phyloP scores from a whole-genome alignment of 2,329 filamentous ascomycete genomes.

The Ploettnerulaceae sp. region DNA sequence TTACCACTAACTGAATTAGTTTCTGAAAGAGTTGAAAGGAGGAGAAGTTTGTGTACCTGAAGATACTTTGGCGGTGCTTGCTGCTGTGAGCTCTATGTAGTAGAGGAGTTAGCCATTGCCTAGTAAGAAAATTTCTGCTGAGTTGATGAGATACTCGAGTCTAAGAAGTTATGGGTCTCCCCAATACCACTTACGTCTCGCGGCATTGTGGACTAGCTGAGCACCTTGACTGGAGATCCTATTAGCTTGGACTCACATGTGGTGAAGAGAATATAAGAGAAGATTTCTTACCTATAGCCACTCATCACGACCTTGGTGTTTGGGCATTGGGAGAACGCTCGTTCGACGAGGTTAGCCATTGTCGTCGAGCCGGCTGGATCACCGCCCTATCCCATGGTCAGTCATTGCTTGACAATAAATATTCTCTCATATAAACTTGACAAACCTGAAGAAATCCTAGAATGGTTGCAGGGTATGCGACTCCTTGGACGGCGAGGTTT shows the following conservation, averaged over 20 bases:
- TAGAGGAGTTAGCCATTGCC: too few relatives aligned
- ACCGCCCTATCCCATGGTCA: not conserved
- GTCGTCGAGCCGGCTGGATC: constrained; percentile 22
- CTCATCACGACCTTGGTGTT: constrained; percentile 21
- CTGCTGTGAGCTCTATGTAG: not conserved
- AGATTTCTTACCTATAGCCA: constrained; percentile 17
- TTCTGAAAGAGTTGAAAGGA: not conserved
- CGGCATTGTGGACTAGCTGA: constrained; percentile 8
- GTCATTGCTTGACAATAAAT: not conserved
- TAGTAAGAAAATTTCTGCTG: too few relatives aligned
- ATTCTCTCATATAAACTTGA: not conserved
- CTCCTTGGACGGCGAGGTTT: constrained; percentile 37
- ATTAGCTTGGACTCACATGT: not conserved
- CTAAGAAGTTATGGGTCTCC: too few relatives aligned
- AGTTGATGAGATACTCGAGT: too few relatives aligned
- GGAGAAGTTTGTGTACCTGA: not conserved
- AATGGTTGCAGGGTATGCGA: constrained; percentile 16
- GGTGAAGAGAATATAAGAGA: not conserved
- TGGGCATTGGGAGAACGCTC: constrained; percentile 20
- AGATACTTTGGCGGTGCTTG: not conserved
- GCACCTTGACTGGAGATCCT: constrained; percentile 2
- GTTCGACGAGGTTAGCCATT: constrained; percentile 31
- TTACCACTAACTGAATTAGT: not conserved
- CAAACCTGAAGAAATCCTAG: constrained; percentile 10
- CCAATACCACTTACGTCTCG: not conserved